Evolutionary conservation across 225 moss, liverwort and hornwort genomes (phyloP), one percentile per base, ranked within the genome.

Genomic region (Physcomitrellopsis africana): DNA sequence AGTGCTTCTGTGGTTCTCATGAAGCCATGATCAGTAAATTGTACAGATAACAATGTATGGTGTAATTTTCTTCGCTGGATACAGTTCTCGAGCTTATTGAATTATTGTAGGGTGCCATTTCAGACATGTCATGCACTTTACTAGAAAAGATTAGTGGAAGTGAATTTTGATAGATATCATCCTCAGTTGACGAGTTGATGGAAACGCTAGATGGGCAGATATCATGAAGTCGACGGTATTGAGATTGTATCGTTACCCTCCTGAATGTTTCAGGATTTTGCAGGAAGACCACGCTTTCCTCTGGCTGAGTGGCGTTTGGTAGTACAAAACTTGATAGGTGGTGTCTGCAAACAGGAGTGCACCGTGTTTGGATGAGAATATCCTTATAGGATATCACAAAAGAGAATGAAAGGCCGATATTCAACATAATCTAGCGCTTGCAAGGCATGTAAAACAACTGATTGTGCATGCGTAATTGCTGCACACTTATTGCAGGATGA

Each of bases 241-340:
- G 81, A 84, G 81, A 81, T 84, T 22, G 71, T 74, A 84, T 70
- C 69, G 77, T 81, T 77, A 81, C 66, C 77, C 61, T 69, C 55
- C 69, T 77, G 80, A 70, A 67, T 74, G 65, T 73, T 77, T 73
- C 20, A 59, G 67, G 59, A 60, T 61, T 65, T 44, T 24, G 48
- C 73, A 69, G 47, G 80, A 74, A 55, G 47, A 67, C 77, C 60
- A 70, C 77, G 77, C 67, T 81, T 74, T 60, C 73, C 80, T 65
- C 46, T 73, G 58, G 47, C 24, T 24, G 24, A 24, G 24, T 24
- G 24, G 24, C 24, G 24, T 24, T 24, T 24, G 61, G 47, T 26
- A 65, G 65, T 73, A 73, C 69, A 51, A 63, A 76, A 70, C 57
- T 77, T 77, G 80, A 27, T 73, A 67, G 67, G 81, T 84, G 77